Conservation (phyloP, 2,329 filamentous ascomycete species). For the Fusarium sp. region DNA sequence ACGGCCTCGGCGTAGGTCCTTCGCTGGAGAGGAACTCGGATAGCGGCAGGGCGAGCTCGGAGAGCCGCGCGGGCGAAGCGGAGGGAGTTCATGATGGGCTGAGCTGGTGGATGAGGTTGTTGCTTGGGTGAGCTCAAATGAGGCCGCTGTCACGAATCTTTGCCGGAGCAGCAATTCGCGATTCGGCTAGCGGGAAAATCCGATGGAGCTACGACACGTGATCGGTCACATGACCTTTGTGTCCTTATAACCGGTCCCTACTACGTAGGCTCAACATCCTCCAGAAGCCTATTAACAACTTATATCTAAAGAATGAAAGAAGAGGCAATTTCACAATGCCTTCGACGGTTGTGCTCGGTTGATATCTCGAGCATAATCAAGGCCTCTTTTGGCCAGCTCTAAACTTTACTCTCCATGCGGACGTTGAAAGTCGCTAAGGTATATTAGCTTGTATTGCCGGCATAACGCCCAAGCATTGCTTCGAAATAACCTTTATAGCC, state of each 20-base stretch:
- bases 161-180: conserved; percentile 58
- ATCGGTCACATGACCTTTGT: conserved; percentile 48
- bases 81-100: conserved; percentile 89
- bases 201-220: conserved; percentile 54
- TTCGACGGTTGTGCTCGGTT: too few relatives aligned
- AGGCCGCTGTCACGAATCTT: conserved; percentile 65
- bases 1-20: conserved; percentile 93
- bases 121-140: conserved; percentile 61
- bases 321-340: too few relatives aligned
- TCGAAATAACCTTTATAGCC: neutral
- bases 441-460: too few relatives aligned
- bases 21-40: conserved; percentile 84
- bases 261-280: neutral
- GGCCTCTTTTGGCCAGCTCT: too few relatives aligned
- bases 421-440: too few relatives aligned
- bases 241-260: neutral
- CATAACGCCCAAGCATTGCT: neutral
- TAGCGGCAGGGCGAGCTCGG: conserved; percentile 82
- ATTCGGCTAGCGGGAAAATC: conserved; percentile 60
- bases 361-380: too few relatives aligned
- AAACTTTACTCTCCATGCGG: too few relatives aligned
- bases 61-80: conserved; percentile 92
- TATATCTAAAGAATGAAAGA: too few relatives aligned
- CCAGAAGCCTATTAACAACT: too few relatives aligned
- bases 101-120: conserved; percentile 65